Percentiles rank a stretch among this genome's conserved stretches.
Conservation (phyloP, 305 asterid species). For the Fraxinus sp. region DNA sequence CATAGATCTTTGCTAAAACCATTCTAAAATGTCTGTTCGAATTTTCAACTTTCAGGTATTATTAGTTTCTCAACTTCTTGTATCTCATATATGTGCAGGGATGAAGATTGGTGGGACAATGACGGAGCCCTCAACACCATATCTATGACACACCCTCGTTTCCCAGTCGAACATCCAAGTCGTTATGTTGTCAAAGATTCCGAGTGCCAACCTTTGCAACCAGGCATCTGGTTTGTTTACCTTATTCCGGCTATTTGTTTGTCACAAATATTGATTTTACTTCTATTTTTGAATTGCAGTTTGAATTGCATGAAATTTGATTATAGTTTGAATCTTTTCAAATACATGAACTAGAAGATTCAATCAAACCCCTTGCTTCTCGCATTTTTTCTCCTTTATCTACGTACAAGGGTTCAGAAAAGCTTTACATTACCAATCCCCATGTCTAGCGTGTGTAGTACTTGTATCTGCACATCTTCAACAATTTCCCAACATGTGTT, state of each 20-base stretch:
- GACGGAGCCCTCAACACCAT: constrained; percentile 97
- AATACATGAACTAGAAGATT: neutral
- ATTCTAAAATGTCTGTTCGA: neutral
- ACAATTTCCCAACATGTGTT: neutral
- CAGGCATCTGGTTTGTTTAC: constrained; percentile 81
- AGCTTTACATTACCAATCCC: neutral
- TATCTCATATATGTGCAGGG: constrained; percentile 42
- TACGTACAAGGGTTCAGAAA: neutral
- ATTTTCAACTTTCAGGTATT: neutral
- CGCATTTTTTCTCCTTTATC: neutral
- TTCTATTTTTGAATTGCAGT: neutral
- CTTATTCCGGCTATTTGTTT: constrained; percentile 2
- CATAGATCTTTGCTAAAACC: neutral
- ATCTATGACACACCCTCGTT: constrained; percentile 96
- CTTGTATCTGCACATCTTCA: neutral
- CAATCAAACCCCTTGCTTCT: neutral
- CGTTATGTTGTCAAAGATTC: constrained; percentile 64
- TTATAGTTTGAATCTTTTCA: neutral
- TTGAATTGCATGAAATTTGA: neutral
- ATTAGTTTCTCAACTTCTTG: neutral
- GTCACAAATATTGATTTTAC: neutral
- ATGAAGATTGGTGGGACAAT: constrained; percentile 98
- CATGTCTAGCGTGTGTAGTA: neutral
- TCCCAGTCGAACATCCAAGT: constrained; percentile 79
- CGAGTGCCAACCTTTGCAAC: constrained; percentile 80